These are phyloP conservation scores for Aspergillus novofumigatus DNA, from an alignment of 2,329 filamentous ascomycete genomes.

Conservation along the genomic window DNA sequence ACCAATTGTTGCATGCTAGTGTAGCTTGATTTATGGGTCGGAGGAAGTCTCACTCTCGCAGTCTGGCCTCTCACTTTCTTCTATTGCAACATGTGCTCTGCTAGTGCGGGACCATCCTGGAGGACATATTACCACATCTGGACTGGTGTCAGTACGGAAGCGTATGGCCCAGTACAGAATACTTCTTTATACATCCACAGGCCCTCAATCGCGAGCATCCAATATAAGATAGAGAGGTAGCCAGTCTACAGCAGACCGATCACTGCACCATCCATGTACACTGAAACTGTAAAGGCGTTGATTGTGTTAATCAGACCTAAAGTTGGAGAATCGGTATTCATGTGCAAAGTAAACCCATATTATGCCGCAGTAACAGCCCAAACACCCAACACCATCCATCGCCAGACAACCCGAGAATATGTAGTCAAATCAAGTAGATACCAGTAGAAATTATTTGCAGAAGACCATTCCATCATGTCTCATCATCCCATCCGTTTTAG, in stretches of 20 bases:
- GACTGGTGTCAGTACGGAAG: too few relatives aligned
- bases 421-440: background rate
- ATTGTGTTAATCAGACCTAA: too few relatives aligned
- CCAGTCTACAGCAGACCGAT: background rate
- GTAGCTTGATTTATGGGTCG: background rate
- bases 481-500: conserved; percentile 12
- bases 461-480: conserved; percentile 27
- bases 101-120: background rate
- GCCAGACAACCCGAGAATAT: background rate
- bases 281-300: background rate
- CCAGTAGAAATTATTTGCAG: conserved; percentile 18
- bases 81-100: background rate
- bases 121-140: background rate
- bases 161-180: background rate
- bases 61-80: background rate
- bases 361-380: background rate
- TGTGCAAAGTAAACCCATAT: background rate
- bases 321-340: background rate
- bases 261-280: too few relatives aligned
- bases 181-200: background rate
- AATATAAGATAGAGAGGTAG: background rate
- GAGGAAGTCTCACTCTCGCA: too few relatives aligned
- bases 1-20: background rate
- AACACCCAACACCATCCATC: conserved; percentile 14
- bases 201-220: background rate